These are phyloP conservation scores for Blastocystis sp. DNA, from an alignment of 352 stramenopile genomes.

Conservation along the genomic window DNA sequence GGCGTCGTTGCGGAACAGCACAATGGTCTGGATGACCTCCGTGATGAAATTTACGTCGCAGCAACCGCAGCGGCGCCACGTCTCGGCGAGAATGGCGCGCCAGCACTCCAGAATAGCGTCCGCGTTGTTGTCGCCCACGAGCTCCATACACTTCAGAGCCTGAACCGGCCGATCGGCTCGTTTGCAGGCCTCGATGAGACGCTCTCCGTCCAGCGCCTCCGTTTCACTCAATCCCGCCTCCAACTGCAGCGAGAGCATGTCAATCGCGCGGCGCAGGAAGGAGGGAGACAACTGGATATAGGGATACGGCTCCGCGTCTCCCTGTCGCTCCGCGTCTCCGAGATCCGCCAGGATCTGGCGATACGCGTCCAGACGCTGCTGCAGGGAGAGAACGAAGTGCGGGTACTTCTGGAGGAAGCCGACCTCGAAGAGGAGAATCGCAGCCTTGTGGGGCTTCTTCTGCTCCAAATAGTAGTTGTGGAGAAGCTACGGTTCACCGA, in stretches of 20 bases:
- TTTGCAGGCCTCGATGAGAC: neutral
- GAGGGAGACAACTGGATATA: neutral
- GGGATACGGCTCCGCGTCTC: neutral
- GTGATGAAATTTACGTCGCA: neutral
- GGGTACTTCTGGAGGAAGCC: neutral
- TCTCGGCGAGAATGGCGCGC: neutral
- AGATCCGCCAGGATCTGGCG: neutral
- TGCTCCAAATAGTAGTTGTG: neutral
- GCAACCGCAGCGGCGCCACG: neutral
- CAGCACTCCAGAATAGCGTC: neutral
- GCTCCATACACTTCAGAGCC: neutral
- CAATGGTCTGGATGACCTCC: neutral
- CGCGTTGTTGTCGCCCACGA: neutral
- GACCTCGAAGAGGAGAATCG: conserved; percentile 7
- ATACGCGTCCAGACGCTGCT: neutral
- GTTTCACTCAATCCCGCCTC: neutral
- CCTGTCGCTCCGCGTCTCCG: neutral
- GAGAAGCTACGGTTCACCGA: neutral
- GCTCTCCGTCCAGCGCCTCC: neutral
- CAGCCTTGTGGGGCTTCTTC: neutral
- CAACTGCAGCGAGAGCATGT: neutral
- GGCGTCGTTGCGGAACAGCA: neutral
- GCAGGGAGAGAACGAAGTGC: neutral
- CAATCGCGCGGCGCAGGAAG: neutral
- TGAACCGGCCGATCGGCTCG: neutral